Conservation (phyloP, 805 yeast genomes). For the Kuraishia capsulata region DNA sequence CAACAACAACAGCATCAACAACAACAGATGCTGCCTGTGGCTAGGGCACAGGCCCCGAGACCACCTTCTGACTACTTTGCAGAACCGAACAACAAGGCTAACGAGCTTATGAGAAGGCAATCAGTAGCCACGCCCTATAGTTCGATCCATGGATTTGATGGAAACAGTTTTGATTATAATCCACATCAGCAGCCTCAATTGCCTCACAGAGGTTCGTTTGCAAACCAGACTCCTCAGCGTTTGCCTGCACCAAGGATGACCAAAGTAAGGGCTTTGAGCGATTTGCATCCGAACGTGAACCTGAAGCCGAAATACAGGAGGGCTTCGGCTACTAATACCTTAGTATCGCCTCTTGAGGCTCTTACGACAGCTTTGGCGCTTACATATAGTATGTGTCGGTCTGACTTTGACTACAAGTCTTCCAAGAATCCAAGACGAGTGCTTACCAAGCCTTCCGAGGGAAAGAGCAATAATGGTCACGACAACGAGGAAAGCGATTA, state of each 20-base stretch:
- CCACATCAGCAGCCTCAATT: slow-evolving; percentile 7
- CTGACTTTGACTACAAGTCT: slow-evolving; percentile 73
- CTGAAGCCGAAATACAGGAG: slow-evolving; percentile 62
- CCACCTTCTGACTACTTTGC: slow-evolving; percentile 3
- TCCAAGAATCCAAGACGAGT: slow-evolving; percentile 87
- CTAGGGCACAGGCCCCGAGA: slow-evolving; percentile 4
- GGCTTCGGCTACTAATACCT: slow-evolving; percentile 53
- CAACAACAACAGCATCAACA: slow-evolving; percentile 2
- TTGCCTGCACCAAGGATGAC: slow-evolving; percentile 32
- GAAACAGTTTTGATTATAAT: slow-evolving; percentile 3
- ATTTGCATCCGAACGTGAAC: slow-evolving; percentile 53
- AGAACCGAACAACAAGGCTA: background rate
- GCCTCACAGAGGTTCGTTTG: background rate
- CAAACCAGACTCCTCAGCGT: background rate
- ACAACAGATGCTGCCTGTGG: slow-evolving; percentile 1
- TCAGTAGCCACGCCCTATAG: slow-evolving; percentile 2
- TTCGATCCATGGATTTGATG: background rate
- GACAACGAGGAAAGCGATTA: slow-evolving; percentile 90
- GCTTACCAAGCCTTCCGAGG: slow-evolving; percentile 86
- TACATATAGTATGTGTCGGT: slow-evolving; percentile 78
- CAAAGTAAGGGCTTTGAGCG: slow-evolving; percentile 32
- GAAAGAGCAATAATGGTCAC: slow-evolving; percentile 67
- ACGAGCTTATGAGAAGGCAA: slow-evolving; percentile 3
- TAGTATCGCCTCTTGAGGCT: slow-evolving; percentile 73
- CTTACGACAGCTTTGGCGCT: slow-evolving; percentile 69